Percentiles rank a stretch among this genome's conserved stretches.
Evolutionary conservation across 2,329 filamentous ascomycete genomes (phyloP).

Genomic region (Beauveria medogensis): DNA sequence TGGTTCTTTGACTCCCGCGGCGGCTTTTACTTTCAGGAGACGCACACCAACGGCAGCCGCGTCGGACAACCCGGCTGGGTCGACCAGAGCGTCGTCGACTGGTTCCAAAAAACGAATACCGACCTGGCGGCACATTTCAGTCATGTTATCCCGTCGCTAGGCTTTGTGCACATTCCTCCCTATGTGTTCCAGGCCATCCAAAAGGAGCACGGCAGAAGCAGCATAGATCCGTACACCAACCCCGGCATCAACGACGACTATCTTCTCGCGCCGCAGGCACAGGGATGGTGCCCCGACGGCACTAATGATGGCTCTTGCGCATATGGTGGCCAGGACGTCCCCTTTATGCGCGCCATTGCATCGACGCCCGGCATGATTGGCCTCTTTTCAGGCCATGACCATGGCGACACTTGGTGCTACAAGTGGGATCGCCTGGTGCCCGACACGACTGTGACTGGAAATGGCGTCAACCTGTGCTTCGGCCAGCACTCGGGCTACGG

Average conservation of each 20-base stretch:
- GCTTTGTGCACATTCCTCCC: constrained; percentile 41
- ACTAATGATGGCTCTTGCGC: constrained; percentile 27
- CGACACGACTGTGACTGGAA: constrained; percentile 29
- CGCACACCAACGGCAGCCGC: constrained; percentile 20
- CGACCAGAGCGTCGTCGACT: constrained; percentile 33
- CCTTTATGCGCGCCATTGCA: constrained; percentile 56
- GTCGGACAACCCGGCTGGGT: constrained; percentile 38
- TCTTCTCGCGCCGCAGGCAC: constrained; percentile 32
- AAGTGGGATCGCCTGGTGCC: constrained; percentile 34
- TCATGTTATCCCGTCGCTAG: constrained; percentile 35
- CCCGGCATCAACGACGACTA: constrained; percentile 40
- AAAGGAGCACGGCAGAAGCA: constrained; percentile 18
- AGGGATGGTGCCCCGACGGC: constrained; percentile 36
- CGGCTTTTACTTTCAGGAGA: constrained; percentile 41
- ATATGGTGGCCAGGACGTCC: constrained; percentile 44
- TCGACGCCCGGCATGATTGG: constrained; percentile 46
- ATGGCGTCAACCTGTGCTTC: constrained; percentile 45
- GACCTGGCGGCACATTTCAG: constrained; percentile 22
- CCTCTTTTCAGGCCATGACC: constrained; percentile 59
- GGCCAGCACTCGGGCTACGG: constrained; percentile 63
- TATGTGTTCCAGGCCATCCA: constrained; percentile 34
- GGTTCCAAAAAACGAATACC: constrained; percentile 31
- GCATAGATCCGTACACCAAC: constrained; percentile 28
- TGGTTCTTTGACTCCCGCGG: constrained; percentile 68
- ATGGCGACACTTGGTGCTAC: constrained; percentile 53